A percentile compares a stretch with the other conserved stretches of the same genome.
These are phyloP conservation scores for Trifolium dubium DNA, from an alignment of 306 rosid species.

Conservation along the genomic window DNA sequence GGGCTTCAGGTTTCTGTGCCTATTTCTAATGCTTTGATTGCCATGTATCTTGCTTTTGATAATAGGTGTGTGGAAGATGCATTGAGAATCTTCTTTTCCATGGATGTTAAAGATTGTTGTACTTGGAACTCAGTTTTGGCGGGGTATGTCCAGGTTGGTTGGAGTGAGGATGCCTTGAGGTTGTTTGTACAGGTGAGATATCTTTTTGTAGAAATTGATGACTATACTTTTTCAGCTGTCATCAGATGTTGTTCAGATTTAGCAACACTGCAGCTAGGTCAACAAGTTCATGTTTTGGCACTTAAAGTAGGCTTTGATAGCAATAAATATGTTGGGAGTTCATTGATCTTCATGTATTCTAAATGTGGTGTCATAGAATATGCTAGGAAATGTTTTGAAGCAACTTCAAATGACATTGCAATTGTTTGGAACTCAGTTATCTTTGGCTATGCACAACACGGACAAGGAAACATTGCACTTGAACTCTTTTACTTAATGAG, in stretches of 20 bases:
- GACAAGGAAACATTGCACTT: slow-evolving; percentile 69
- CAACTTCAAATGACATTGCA: slow-evolving; percentile 55
- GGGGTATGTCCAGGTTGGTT: slow-evolving; percentile 71
- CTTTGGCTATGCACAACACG: slow-evolving; percentile 88
- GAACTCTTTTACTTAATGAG: slow-evolving; percentile 70
- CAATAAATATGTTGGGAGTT: slow-evolving; percentile 70
- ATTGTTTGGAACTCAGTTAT: slow-evolving; percentile 84
- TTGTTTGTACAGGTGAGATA: slow-evolving; percentile 62
- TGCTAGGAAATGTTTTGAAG: slow-evolving; percentile 73
- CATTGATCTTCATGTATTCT: slow-evolving; percentile 89
- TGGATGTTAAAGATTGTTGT: slow-evolving; percentile 66
- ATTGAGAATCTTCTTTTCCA: slow-evolving; percentile 53
- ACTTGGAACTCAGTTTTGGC: slow-evolving; percentile 84
- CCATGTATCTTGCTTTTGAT: slow-evolving; percentile 74
- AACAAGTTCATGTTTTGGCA: slow-evolving; percentile 69
- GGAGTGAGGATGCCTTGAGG: slow-evolving; percentile 74
- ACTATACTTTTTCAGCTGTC: slow-evolving; percentile 70
- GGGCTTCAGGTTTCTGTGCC: slow-evolving; percentile 68
- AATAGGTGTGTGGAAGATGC: slow-evolving; percentile 64
- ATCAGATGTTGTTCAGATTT: slow-evolving; percentile 77
- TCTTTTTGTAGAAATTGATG: slow-evolving; percentile 56
- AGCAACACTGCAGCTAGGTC: slow-evolving; percentile 78
- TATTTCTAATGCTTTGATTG: slow-evolving; percentile 71
- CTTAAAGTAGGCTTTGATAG: slow-evolving; percentile 58
- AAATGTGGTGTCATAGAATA: slow-evolving; percentile 87